These are phyloP conservation scores for Casuarina glauca DNA, from an alignment of 306 rosid species.

Conservation along the genomic window DNA sequence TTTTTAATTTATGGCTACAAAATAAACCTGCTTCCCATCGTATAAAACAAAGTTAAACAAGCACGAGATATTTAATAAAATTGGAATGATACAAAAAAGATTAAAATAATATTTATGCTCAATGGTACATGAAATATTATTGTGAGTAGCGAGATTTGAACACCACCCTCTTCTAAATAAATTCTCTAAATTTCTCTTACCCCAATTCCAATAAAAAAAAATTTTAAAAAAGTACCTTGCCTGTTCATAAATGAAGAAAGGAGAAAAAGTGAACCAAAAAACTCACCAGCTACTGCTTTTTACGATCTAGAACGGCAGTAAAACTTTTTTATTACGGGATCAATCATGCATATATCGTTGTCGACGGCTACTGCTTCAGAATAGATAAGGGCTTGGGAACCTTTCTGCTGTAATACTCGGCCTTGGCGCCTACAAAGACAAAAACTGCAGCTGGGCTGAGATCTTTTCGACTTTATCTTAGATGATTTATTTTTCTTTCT, in stretches of 20 bases:
- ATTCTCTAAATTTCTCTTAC: not conserved
- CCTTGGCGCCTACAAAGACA: not conserved
- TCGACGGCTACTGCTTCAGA: not conserved
- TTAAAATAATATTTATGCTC: too few relatives aligned
- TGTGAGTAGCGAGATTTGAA: too few relatives aligned
- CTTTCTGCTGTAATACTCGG: not conserved
- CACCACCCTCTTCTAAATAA: too few relatives aligned
- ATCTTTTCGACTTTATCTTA: not conserved
- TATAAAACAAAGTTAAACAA: too few relatives aligned
- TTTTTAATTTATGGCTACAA: too few relatives aligned
- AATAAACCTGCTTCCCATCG: too few relatives aligned
- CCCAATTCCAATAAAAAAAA: too few relatives aligned
- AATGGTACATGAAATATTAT: too few relatives aligned
- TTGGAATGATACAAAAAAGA: too few relatives aligned
- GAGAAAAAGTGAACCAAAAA: not conserved
- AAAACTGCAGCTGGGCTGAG: not conserved
- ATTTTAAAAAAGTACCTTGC: too few relatives aligned
- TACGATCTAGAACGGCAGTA: not conserved
- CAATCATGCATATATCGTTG: not conserved
- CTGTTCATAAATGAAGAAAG: too few relatives aligned
- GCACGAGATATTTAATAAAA: too few relatives aligned
- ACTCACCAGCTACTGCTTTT: not conserved
- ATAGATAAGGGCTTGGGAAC: not conserved
- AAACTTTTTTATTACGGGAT: not conserved
- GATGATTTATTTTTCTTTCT: not conserved